Evolutionary conservation across 441 rosid species (phyloP).

Genomic region (Pelargonium fulgidum): DNA sequence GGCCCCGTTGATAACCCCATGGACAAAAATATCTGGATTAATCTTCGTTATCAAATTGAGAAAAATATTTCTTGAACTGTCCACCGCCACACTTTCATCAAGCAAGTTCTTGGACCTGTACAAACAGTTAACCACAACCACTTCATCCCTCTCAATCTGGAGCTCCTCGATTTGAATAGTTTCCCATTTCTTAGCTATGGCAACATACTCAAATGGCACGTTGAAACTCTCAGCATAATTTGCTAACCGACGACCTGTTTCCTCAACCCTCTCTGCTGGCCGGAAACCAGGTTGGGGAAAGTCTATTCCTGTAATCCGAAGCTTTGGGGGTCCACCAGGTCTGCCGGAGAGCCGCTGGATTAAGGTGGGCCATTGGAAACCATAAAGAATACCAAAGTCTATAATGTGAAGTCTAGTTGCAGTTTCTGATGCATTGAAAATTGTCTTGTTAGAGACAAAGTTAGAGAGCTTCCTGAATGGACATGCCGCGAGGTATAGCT

Average conservation of each 20-base stretch:
- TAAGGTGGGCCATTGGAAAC: conserved; percentile 65
- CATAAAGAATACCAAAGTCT: conserved; percentile 65
- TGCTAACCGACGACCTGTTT: conserved; percentile 56
- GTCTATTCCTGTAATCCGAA: conserved; percentile 63
- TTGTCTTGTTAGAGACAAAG: conserved; percentile 34
- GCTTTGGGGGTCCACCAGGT: conserved; percentile 35
- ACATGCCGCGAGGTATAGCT: conserved; percentile 49
- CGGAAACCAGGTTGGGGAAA: conserved; percentile 65
- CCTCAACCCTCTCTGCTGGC: conserved; percentile 57
- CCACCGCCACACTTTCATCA: conserved; percentile 61
- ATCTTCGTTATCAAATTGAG: conserved; percentile 57
- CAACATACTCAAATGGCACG: conserved; percentile 52
- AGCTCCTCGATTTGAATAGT: conserved; percentile 48
- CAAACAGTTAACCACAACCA: conserved; percentile 53
- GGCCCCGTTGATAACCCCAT: conserved; percentile 59
- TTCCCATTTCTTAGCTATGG: conserved; percentile 70
- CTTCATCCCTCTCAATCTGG: conserved; percentile 47
- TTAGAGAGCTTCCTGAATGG: conserved; percentile 56
- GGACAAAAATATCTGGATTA: conserved; percentile 61
- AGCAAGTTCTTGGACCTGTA: conserved; percentile 64
- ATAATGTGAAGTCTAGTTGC: conserved; percentile 44
- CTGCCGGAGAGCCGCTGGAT: conserved; percentile 39
- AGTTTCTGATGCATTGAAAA: conserved; percentile 26
- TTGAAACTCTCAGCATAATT: conserved; percentile 52
- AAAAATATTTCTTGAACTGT: conserved; percentile 56